phyloP scores from a whole-genome alignment of 1,284 basidiomycete genomes.

The Boletus semigastroideus region DNA sequence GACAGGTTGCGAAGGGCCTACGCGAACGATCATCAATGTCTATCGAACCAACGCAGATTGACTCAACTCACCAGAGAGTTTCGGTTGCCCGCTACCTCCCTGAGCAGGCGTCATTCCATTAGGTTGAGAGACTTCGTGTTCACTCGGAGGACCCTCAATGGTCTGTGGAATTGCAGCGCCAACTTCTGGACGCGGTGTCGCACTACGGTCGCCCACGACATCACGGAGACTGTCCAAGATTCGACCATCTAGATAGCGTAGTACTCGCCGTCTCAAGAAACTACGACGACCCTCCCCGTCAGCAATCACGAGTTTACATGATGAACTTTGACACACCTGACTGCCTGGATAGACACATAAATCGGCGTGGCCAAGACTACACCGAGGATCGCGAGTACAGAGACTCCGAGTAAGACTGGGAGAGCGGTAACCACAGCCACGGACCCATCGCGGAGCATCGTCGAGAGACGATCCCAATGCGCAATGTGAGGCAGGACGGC shows the following conservation, averaged over 20 bases:
- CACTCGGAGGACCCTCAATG: not conserved
- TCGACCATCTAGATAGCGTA: slow-evolving; percentile 29
- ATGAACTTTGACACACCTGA: slow-evolving; percentile 13
- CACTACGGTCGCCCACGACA: slow-evolving; percentile 10
- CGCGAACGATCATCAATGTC: too few relatives aligned
- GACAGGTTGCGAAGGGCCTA: too few relatives aligned
- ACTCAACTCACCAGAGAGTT: not conserved
- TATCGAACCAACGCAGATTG: not conserved
- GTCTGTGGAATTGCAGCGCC: not conserved
- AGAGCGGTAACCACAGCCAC: slow-evolving; percentile 11
- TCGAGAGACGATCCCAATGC: slow-evolving; percentile 17
- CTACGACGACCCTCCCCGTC: slow-evolving; percentile 9
- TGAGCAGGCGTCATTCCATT: not conserved
- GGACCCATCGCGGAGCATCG: not conserved
- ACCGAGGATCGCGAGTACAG: slow-evolving; percentile 14
- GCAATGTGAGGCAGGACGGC: slow-evolving; percentile 14
- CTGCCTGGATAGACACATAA: slow-evolving; percentile 10
- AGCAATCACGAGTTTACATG: not conserved
- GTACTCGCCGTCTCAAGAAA: not conserved
- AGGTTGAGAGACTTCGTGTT: not conserved
- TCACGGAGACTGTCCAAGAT: slow-evolving; percentile 14
- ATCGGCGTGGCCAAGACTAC: slow-evolving; percentile 7
- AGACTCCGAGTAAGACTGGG: slow-evolving; percentile 17
- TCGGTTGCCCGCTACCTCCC: not conserved
- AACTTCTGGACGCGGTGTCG: slow-evolving; percentile 45